These are phyloP conservation scores for Ochromonadaceae sp. DNA, from an alignment of 352 stramenopile genomes.

Conservation along the genomic window DNA sequence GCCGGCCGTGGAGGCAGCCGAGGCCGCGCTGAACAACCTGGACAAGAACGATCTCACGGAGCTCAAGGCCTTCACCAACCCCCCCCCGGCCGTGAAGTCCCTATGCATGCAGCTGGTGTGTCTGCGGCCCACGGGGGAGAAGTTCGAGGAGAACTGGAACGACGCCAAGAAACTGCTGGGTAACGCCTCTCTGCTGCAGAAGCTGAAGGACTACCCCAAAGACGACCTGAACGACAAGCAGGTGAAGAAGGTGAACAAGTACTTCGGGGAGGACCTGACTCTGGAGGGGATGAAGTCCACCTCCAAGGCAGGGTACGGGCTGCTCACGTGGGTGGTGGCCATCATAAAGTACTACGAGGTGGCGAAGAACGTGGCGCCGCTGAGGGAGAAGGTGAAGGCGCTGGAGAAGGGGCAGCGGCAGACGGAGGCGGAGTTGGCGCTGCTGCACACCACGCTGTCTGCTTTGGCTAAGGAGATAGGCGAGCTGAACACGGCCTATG, in stretches of 20 bases:
- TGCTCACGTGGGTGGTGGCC: constrained; percentile 79
- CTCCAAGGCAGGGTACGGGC: constrained; percentile 60
- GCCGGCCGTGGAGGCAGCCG: constrained; percentile 76
- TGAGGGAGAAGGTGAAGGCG: constrained; percentile 71
- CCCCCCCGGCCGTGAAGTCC: constrained; percentile 72
- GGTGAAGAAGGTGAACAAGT: constrained; percentile 77
- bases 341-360: constrained; percentile 91
- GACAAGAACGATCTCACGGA: constrained; percentile 85
- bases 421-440: constrained; percentile 50
- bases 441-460: constrained; percentile 44
- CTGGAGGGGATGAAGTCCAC: constrained; percentile 87
- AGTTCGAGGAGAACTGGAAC: constrained; percentile 68
- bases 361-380: constrained; percentile 76
- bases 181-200: constrained; percentile 58
- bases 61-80: constrained; percentile 83
- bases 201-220: constrained; percentile 86
- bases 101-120: constrained; percentile 56
- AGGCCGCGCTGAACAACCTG: constrained; percentile 71
- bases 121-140: constrained; percentile 72
- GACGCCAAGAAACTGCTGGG: constrained; percentile 83
- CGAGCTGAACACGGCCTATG: constrained; percentile 69
- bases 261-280: constrained; percentile 80
- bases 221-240: constrained; percentile 85
- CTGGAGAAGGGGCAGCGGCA: constrained; percentile 71
- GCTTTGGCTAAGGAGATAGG: constrained; percentile 64